Evolutionary conservation across 2,329 filamentous ascomycete genomes (phyloP).

Genomic region (Beauveria sp.): DNA sequence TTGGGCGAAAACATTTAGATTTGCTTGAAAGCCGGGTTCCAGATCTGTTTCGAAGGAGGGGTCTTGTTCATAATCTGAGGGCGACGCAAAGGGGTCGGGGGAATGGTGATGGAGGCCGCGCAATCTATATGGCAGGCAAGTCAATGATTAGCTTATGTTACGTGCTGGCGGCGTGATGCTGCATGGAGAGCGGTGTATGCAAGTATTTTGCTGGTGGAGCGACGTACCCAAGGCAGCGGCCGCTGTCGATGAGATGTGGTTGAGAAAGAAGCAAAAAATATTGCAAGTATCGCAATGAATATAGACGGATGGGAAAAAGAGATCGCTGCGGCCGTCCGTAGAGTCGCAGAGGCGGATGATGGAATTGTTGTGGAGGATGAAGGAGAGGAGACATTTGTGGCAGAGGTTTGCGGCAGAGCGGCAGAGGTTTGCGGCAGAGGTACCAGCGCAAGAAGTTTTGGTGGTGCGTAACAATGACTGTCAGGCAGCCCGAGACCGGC

Average conservation of each 20-base stretch:
- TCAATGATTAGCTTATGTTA: not conserved
- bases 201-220: not conserved
- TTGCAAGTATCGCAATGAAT: not conserved
- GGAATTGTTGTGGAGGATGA: not conserved
- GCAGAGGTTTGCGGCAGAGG: not conserved
- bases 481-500: constrained; percentile 8
- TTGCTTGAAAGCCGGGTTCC: constrained; percentile 12
- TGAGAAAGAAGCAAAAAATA: not conserved
- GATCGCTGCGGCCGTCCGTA: not conserved
- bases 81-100: constrained; percentile 6
- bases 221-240: constrained; percentile 9
- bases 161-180: not conserved
- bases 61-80: constrained; percentile 12
- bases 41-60: constrained; percentile 11
- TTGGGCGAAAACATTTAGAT: constrained; percentile 20
- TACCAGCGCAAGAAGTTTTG: constrained; percentile 1
- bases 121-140: not conserved
- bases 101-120: constrained; percentile 5
- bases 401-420: not conserved
- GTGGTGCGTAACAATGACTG: constrained; percentile 8
- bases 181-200: constrained; percentile 7
- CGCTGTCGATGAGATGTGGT: constrained; percentile 1
- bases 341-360: not conserved
- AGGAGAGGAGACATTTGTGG: not conserved
- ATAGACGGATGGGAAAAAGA: not conserved